phyloP scores from a whole-genome alignment of 495 filamentous ascomycete species.

The Parathielavia hyrcaniae region DNA sequence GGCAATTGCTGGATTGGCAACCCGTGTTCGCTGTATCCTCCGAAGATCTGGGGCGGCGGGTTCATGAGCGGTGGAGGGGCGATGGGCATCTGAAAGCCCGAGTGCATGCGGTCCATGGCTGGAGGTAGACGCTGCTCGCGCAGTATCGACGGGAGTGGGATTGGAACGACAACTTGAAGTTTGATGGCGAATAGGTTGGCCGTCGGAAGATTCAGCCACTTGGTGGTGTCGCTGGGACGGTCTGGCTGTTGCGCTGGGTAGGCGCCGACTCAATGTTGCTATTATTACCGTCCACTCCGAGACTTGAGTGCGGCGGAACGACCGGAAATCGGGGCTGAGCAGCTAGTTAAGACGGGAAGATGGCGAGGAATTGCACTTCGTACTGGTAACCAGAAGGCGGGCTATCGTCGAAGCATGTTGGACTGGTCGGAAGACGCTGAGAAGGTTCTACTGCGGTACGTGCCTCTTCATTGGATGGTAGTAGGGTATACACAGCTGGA shows the following conservation, averaged over 20 bases:
- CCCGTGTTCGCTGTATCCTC: conserved; percentile 53
- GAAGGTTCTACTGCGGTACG: conserved; percentile 1
- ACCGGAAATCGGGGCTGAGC: conserved; percentile 27
- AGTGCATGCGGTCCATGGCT: conserved; percentile 45
- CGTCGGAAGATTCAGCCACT: background rate
- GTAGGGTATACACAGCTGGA: background rate
- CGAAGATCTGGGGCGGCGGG: conserved; percentile 65
- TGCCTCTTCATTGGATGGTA: background rate
- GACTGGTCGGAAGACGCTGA: background rate
- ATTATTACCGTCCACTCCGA: conserved; percentile 29
- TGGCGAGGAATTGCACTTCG: background rate
- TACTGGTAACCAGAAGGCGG: conserved; percentile 1
- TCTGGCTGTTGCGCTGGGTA: conserved; percentile 10
- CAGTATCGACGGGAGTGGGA: conserved; percentile 4
- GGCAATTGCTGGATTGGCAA: conserved; percentile 49
- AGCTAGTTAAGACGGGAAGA: background rate
- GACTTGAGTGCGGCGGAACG: conserved; percentile 17
- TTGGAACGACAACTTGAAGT: background rate
- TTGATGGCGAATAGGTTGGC: background rate
- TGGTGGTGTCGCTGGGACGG: background rate
- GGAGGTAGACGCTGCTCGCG: conserved; percentile 1
- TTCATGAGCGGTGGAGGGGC: conserved; percentile 54
- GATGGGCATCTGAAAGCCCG: conserved; percentile 48
- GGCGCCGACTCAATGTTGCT: conserved; percentile 21
- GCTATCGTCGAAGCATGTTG: conserved; percentile 12